Percentiles rank a stretch among this genome's conserved stretches.
phyloP scores from a whole-genome alignment of 495 filamentous ascomycete genomes.

The Symbiotaphrina buchneri region DNA sequence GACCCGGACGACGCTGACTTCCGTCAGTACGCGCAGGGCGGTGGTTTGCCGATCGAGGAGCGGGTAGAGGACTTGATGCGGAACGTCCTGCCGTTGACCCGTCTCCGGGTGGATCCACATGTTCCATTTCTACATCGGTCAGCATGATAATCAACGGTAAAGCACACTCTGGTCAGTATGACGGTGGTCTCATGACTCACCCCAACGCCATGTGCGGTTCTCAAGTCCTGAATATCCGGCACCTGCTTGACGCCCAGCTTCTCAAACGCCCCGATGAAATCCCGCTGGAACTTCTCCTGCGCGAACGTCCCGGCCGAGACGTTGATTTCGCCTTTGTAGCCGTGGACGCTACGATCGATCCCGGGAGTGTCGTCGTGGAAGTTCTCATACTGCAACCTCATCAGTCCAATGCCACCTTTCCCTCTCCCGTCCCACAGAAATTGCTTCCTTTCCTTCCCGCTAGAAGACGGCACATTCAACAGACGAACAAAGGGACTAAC shows the following conservation, averaged over 20 bases:
- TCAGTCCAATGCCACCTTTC: no score
- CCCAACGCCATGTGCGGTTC: conserved; percentile 14
- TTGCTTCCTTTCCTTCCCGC: no score
- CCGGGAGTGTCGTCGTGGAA: conserved; percentile 17
- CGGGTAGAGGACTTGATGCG: conserved; percentile 15
- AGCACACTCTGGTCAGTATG: no score
- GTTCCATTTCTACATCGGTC: conserved; percentile 7
- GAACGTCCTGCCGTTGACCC: conserved; percentile 14
- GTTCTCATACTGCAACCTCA: conserved; percentile 26
- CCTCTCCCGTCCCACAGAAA: no score
- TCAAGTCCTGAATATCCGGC: conserved; percentile 19
- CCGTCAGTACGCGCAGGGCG: conserved; percentile 5
- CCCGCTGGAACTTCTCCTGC: conserved; percentile 11
- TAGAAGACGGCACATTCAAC: no score
- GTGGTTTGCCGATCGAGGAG: conserved; percentile 8
- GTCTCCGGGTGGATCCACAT: conserved; percentile 13
- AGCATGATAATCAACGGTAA: neutral
- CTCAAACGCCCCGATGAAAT: conserved; percentile 18
- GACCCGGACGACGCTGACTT: conserved; percentile 8
- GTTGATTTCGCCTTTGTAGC: conserved; percentile 23
- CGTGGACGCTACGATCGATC: conserved; percentile 16
- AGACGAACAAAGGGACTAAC: no score
- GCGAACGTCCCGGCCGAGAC: conserved; percentile 19
- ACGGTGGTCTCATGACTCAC: conserved; percentile 6
- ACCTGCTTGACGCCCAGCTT: conserved; percentile 19